Evolutionary conservation across 805 yeast species (phyloP).

Genomic region (Candida orba): DNA sequence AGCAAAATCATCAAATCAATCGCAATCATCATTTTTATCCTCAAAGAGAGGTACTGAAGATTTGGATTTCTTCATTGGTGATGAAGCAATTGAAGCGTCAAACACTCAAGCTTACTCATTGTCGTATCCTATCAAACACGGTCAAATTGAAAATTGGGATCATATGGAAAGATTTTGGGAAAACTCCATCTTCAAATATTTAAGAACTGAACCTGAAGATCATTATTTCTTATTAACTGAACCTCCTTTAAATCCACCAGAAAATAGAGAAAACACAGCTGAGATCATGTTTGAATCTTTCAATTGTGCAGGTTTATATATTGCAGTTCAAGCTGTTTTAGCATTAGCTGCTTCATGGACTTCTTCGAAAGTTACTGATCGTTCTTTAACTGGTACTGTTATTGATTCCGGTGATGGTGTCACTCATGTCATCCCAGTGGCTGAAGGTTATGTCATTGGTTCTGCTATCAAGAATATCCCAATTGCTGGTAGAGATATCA

Average conservation of each 20-base stretch:
- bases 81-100: slow-evolving; percentile 90
- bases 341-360: slow-evolving; percentile 99
- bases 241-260: slow-evolving; percentile 99
- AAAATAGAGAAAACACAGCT: slow-evolving; percentile 96
- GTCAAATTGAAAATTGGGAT: slow-evolving; percentile 99
- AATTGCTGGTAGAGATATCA: slow-evolving; percentile 97
- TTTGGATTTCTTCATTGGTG: slow-evolving; percentile 90
- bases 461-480: slow-evolving; percentile 96
- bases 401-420: slow-evolving; percentile 99
- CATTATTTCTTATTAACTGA: slow-evolving; percentile 93
- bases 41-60: slow-evolving; percentile 86
- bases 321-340: slow-evolving; percentile 97
- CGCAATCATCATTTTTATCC: slow-evolving; percentile 29
- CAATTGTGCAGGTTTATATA: slow-evolving; percentile 97
- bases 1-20: slow-evolving; percentile 40
- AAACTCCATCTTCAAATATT: slow-evolving; percentile 88
- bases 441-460: slow-evolving; percentile 98
- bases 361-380: slow-evolving; percentile 86
- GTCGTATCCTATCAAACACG: slow-evolving; percentile 91
- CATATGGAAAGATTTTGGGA: slow-evolving; percentile 99
- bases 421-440: slow-evolving; percentile 97
- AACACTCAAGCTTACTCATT: slow-evolving; percentile 84
- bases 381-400: slow-evolving; percentile 96
- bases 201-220: slow-evolving; percentile 98
- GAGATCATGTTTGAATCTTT: slow-evolving; percentile 98